Evolutionary conservation across 2,329 filamentous ascomycete species (phyloP), one percentile per base, ranked within the genome.

Genomic region (Nothophoma quercina): DNA sequence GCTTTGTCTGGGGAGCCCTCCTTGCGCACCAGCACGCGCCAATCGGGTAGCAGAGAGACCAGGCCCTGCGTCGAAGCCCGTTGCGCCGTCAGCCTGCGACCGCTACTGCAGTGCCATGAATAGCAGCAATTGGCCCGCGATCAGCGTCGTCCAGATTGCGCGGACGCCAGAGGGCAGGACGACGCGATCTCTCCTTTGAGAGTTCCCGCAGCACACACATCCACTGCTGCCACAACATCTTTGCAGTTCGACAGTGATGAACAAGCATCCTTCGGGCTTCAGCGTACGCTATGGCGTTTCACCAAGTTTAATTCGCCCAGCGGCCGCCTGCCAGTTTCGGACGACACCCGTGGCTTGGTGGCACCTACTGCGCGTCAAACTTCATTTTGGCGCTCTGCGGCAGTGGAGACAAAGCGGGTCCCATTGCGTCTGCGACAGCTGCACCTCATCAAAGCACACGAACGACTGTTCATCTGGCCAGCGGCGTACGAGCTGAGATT

Each of bases 401-500:
- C 40, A 47, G 46, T 60, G 60, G 55, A 56, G 53, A 39, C 45
- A 12, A 16, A 34, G 51, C 52, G 50, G 50, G 50, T 28, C 50
- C 38, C n/a, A 44, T 53, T 53, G 51, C 46, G 62, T 58, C 51
- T 55, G 55, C 58, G 51, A 53, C 55, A 47, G 51, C 51, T 36
- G 39, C 32, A 53, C 43, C 61, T 65, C 63, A 64, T 64, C 58
- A 58, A 62, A 63, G n/a, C 62, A 28, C 59, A 57, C 63, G 65
- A 68, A 68, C 65, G 60, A 67, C 61, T 58, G 65, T 63, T 65
- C 60, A 39, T 47, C 39, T 41, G 15, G 35, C 49, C 36, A 45
- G 34, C 52, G 48, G 59, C 50, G 30, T 23, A 36, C 44, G 38
- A 46, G 54, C 46, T 58, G 56, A 51, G 34, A 44, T 28, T 57